Conservation (phyloP, 1,284 basidiomycete genomes). For the Ceratobasidium sp. region DNA sequence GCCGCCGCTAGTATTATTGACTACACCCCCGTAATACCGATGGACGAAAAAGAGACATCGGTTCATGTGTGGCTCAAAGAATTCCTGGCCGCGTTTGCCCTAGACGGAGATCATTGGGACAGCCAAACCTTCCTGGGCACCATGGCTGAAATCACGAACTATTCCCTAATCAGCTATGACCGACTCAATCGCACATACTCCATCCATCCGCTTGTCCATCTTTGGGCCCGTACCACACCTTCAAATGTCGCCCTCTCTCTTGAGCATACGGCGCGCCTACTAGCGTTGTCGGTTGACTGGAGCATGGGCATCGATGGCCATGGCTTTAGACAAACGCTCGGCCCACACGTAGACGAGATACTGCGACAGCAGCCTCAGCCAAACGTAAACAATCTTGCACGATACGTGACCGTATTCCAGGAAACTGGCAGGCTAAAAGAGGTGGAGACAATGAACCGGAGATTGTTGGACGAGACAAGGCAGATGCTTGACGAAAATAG, state of each 20-base stretch:
- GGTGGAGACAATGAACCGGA: not conserved
- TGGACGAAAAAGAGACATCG: not conserved
- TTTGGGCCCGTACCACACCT: not conserved
- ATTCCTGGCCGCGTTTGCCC: not conserved
- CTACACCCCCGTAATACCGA: not conserved
- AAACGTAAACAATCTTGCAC: not conserved
- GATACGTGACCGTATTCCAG: not conserved
- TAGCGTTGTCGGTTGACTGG: not conserved
- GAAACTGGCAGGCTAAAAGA: not conserved
- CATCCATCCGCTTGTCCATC: slow-evolving; percentile 1
- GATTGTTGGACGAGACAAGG: not conserved
- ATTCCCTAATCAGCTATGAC: slow-evolving; percentile 9
- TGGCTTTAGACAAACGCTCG: not conserved
- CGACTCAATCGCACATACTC: not conserved
- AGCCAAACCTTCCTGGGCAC: not conserved
- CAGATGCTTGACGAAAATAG: not conserved
- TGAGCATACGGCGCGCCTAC: not conserved
- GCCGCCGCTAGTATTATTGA: not conserved
- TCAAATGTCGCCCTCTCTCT: not conserved
- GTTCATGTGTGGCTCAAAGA: not conserved
- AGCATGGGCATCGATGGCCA: not conserved
- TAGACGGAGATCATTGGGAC: not conserved
- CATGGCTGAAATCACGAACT: slow-evolving; percentile 1
- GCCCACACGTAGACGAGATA: not conserved
- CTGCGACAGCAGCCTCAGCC: not conserved